phyloP scores from a whole-genome alignment of 148 eudicot species.

The Euryodendron excelsum region DNA sequence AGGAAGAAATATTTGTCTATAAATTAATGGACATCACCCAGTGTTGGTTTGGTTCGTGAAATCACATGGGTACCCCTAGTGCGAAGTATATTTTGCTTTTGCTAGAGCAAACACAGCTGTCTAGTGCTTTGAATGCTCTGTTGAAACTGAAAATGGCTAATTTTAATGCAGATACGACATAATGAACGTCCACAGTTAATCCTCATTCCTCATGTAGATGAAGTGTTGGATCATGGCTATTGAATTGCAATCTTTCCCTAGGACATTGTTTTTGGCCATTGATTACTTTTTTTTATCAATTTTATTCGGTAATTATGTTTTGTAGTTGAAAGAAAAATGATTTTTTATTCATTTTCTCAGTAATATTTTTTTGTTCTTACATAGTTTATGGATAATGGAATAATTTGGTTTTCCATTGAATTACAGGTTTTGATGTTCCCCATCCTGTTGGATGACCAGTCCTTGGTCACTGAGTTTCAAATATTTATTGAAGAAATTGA shows the following conservation, averaged over 20 bases:
- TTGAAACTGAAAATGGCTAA: no score
- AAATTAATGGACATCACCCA: no score
- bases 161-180: no score
- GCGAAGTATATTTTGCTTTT: no score
- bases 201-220: background rate
- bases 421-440: conserved; percentile 86
- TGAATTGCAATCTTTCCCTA: background rate
- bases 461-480: conserved; percentile 66
- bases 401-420: conserved; percentile 9
- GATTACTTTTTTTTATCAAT: background rate
- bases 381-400: background rate
- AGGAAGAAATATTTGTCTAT: no score
- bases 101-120: no score
- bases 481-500: conserved; percentile 84
- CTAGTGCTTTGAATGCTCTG: no score
- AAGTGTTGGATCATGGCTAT: background rate
- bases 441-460: conserved; percentile 72
- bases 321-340: background rate
- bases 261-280: background rate
- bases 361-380: background rate
- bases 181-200: no score
- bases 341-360: conserved; percentile 1
- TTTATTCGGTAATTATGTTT: background rate
- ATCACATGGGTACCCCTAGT: no score
- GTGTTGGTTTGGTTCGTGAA: no score